Conservation (phyloP, 169 alveolate species). For the Pseudocohnilembus persalinus region DNA sequence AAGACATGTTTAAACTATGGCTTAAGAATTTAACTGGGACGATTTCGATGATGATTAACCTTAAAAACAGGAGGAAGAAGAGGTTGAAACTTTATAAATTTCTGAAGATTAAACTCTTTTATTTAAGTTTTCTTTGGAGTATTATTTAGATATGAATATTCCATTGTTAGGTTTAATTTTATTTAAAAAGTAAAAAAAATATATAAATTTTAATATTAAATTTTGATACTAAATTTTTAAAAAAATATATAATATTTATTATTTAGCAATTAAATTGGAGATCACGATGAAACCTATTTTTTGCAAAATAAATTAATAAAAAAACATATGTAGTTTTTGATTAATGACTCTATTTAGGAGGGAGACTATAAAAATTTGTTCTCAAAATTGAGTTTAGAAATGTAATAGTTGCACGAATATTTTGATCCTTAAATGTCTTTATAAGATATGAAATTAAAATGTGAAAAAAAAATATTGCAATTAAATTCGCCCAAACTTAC, state of each 20-base stretch:
- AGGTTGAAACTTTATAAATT: background rate
- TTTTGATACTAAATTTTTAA: background rate
- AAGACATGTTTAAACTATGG: background rate
- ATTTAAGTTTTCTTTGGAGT: background rate
- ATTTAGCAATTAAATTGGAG: background rate
- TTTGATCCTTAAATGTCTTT: background rate
- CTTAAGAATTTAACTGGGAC: background rate
- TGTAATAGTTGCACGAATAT: background rate
- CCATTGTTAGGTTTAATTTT: conserved; percentile 20
- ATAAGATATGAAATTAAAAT: too few relatives aligned
- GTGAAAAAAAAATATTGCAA: background rate
- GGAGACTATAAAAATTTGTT: background rate
- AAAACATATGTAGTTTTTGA: conserved; percentile 4
- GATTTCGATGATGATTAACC: background rate
- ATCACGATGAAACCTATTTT: background rate
- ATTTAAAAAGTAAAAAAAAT: conserved; percentile 14
- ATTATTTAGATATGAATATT: background rate
- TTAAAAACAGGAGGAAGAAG: background rate
- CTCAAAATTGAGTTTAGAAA: background rate
- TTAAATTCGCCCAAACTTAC: background rate
- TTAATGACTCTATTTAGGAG: background rate
- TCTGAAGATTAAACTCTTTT: background rate
- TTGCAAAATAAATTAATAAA: background rate
- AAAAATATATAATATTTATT: background rate
- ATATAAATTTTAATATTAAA: background rate